These are phyloP conservation scores for Saturnispora kantuleensis DNA, from an alignment of 805 yeast species.

Conservation along the genomic window DNA sequence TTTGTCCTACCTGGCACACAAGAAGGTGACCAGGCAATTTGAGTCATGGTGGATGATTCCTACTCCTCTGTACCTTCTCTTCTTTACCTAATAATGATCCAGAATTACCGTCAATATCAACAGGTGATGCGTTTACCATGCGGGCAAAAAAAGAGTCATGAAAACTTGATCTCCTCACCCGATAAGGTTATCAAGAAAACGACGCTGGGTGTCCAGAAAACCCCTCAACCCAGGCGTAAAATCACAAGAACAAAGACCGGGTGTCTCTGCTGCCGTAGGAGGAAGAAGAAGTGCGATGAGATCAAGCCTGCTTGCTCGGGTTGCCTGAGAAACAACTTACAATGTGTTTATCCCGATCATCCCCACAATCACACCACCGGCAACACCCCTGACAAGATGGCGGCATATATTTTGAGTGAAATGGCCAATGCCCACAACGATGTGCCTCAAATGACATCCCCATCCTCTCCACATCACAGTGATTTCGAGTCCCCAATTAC, in stretches of 20 bases:
- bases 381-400: slow-evolving; percentile 5
- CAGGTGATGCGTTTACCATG: slow-evolving; percentile 7
- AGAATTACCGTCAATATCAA: slow-evolving; percentile 6
- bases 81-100: slow-evolving; percentile 1
- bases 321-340: slow-evolving; percentile 25
- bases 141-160: background rate
- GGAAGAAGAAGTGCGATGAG: slow-evolving; percentile 33
- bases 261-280: slow-evolving; percentile 29
- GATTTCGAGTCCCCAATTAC: slow-evolving; percentile 20
- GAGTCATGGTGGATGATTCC: slow-evolving; percentile 9
- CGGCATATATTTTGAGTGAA: slow-evolving; percentile 7
- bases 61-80: background rate
- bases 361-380: background rate
- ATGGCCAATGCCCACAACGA: slow-evolving; percentile 4
- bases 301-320: slow-evolving; percentile 28
- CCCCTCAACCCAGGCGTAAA: slow-evolving; percentile 12
- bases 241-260: slow-evolving; percentile 31
- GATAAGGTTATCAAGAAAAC: slow-evolving; percentile 5
- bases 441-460: slow-evolving; percentile 7
- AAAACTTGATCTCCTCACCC: background rate
- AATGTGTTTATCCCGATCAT: slow-evolving; percentile 26
- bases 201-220: background rate
- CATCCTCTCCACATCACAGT: slow-evolving; percentile 13
- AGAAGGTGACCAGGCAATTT: background rate
- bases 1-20: background rate